Percentiles rank a stretch among this genome's conserved stretches.
Conservation (phyloP, 1,284 basidiomycete species). For the Lignosus rhinocerotis region DNA sequence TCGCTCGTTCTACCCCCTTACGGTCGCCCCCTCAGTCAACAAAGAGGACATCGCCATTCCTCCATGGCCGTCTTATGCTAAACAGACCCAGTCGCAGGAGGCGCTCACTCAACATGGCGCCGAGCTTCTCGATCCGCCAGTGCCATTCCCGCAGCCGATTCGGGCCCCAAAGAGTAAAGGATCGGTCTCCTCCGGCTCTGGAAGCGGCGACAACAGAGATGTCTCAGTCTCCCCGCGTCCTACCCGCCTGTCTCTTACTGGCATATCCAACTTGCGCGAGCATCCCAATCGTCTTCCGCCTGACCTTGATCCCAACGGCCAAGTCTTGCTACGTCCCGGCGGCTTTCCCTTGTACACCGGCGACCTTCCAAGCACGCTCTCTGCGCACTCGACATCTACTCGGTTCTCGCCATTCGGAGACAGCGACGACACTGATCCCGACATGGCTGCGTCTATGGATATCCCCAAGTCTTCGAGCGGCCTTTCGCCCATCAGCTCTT, state of each 20-base stretch:
- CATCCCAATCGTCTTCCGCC: conserved; percentile 13
- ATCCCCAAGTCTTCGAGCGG: conserved; percentile 18
- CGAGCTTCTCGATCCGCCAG: conserved; percentile 22
- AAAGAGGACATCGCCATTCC: conserved; percentile 26
- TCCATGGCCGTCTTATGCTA: conserved; percentile 25
- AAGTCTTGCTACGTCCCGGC: conserved; percentile 33
- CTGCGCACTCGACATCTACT: conserved; percentile 31
- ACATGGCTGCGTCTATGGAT: conserved; percentile 5
- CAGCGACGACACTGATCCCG: conserved; percentile 27
- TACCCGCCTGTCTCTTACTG: conserved; percentile 40
- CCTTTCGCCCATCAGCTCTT: conserved; percentile 36
- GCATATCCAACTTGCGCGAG: conserved; percentile 38
- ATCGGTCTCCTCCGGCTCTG: conserved; percentile 25
- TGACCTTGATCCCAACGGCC: conserved; percentile 22
- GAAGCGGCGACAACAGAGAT: conserved; percentile 21
- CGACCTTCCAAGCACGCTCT: conserved; percentile 33
- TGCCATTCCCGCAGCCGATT: conserved; percentile 26
- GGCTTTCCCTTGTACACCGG: conserved; percentile 47
- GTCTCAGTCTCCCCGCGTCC: conserved; percentile 36
- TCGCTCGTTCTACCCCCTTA: conserved; percentile 37
- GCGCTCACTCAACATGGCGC: conserved; percentile 21
- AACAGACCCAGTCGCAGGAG: conserved; percentile 6
- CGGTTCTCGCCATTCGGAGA: conserved; percentile 57
- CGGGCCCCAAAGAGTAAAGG: conserved; percentile 22
- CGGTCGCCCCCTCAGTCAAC: conserved; percentile 29